phyloP scores from a whole-genome alignment of 768 basidiomycete species.

The Scleroderma citrinum region DNA sequence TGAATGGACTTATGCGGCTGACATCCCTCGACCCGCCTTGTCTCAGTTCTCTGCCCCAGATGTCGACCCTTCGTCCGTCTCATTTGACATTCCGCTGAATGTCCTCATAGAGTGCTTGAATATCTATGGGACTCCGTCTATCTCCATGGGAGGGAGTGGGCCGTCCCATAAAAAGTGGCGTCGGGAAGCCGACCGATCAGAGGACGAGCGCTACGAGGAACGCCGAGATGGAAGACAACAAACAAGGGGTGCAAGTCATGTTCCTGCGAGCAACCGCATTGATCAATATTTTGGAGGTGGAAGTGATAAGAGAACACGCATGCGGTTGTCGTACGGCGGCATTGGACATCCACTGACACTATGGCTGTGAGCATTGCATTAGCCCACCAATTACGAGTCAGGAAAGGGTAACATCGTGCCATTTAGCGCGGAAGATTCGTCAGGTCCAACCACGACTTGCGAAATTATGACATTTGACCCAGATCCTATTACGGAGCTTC shows the following conservation, averaged over 20 bases:
- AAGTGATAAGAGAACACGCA: constrained; percentile 65
- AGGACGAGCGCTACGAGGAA: constrained; percentile 35
- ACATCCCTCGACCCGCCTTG: constrained; percentile 21
- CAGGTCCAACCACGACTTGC: constrained; percentile 81
- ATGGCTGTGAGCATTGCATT: constrained; percentile 55
- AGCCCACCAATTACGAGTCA: not conserved
- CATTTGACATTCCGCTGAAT: constrained; percentile 81
- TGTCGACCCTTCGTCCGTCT: constrained; percentile 23
- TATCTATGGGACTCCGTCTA: constrained; percentile 78
- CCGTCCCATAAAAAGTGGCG: constrained; percentile 45
- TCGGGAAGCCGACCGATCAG: constrained; percentile 41
- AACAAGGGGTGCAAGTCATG: constrained; percentile 21
- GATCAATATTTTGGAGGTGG: constrained; percentile 51
- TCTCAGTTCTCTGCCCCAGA: constrained; percentile 15
- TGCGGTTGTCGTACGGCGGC: constrained; percentile 81
- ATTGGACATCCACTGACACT: constrained; percentile 73
- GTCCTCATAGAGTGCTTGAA: constrained; percentile 88
- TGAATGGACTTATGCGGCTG: constrained; percentile 61
- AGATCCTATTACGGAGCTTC: constrained; percentile 74
- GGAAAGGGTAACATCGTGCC: constrained; percentile 1
- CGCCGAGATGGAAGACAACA: constrained; percentile 31
- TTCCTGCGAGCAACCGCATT: constrained; percentile 27
- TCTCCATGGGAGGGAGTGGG: constrained; percentile 23
- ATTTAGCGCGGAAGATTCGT: constrained; percentile 65
- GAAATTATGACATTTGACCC: constrained; percentile 83